Evolutionary conservation across 1,139 yeast genomes (phyloP).

Genomic region (Zygoascus meyerae): DNA sequence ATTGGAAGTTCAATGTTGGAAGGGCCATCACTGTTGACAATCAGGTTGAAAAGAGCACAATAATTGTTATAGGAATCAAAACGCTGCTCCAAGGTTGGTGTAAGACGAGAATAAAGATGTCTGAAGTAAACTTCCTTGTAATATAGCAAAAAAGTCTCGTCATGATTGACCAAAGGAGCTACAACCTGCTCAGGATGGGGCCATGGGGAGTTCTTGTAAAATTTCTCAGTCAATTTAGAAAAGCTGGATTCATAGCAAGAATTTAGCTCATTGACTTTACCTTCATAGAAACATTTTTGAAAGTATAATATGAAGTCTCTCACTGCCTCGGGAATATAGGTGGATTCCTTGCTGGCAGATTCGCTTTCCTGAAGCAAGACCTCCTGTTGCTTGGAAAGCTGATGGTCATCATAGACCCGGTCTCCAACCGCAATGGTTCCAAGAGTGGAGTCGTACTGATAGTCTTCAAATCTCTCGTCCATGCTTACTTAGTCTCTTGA

Average conservation of each 20-base stretch:
- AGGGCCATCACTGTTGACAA: slow-evolving; percentile 41
- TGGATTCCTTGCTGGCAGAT: slow-evolving; percentile 5
- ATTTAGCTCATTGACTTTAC: slow-evolving; percentile 40
- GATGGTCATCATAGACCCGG: slow-evolving; percentile 31
- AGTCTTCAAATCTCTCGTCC: slow-evolving; percentile 26
- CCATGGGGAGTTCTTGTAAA: slow-evolving; percentile 41
- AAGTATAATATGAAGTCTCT: slow-evolving; percentile 41
- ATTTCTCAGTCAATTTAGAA: slow-evolving; percentile 43
- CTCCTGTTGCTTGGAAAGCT: slow-evolving; percentile 27
- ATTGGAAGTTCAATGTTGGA: slow-evolving; percentile 42
- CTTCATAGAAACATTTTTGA: slow-evolving; percentile 39
- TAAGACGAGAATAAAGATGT: slow-evolving; percentile 41
- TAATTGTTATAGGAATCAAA: slow-evolving; percentile 45
- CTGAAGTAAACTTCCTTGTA: slow-evolving; percentile 47
- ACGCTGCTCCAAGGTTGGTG: slow-evolving; percentile 42
- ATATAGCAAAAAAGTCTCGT: slow-evolving; percentile 40
- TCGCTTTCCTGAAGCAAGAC: slow-evolving; percentile 25
- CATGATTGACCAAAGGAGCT: slow-evolving; percentile 40
- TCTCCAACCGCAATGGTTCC: slow-evolving; percentile 31
- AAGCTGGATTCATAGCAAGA: slow-evolving; percentile 42
- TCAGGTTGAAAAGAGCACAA: slow-evolving; percentile 43
- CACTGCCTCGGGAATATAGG: slow-evolving; percentile 40
- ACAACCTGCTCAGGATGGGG: slow-evolving; percentile 42
- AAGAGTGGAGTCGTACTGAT: slow-evolving; percentile 19
- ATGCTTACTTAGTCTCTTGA: slow-evolving; percentile 12